Base-by-base conservation (phyloP, 2,329 filamentous ascomycete genomes). In the Colletotrichum gloeosporioides region DNA sequence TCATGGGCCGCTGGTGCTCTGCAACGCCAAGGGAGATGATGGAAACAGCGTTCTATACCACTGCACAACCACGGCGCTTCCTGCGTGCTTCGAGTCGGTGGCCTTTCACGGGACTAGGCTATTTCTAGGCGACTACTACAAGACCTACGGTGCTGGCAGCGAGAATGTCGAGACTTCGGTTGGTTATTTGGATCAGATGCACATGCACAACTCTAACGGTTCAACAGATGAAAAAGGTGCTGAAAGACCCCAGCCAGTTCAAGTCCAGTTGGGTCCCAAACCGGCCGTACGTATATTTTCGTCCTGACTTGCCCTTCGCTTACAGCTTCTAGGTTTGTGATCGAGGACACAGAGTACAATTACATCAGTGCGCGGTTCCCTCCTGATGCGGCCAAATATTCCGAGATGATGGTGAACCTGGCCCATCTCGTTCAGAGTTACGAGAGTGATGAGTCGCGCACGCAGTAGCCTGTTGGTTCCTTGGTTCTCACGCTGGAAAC, bases 91-190 rank as follows among this genome's bases (percentile, higher is more conserved):
- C 79, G 89, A 91, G 80, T 86, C 88, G 77, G 69, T 83, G 22
- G 87, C 87, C 2, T 91, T 87, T 75, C 89, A 88, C 85, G 84
- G 85, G 5, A 90, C 89, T 4, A 82, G 87, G 49, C 80, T 82
- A 3, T 87, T 89, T 57, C 79, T 90, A 15, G 89, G 89, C 4
- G 89, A 90, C 71, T 90, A 90, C 77, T 90, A 90, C 80, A 91
- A 91, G 85, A 90, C 89, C 4, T 90, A 89, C 71, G 89, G 89
- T 1, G 86, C 86, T 4, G 86, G 88, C 1, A 89, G 87, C 75
- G 87, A 88, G 39, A 84, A 87, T 75, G 87, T 89, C 5, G 87
- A 90, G 78, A 82, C 84, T 8, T 84, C 85, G 57, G 88, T 89
- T 78, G 80, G 86, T 80, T 18, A 7, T 25, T 13, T 18, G n/a